A percentile compares a stretch with the other conserved stretches of the same genome.
These are phyloP conservation scores for Alisma plantagoaquatica DNA, from an alignment of 106 monocot species.

Conservation along the genomic window DNA sequence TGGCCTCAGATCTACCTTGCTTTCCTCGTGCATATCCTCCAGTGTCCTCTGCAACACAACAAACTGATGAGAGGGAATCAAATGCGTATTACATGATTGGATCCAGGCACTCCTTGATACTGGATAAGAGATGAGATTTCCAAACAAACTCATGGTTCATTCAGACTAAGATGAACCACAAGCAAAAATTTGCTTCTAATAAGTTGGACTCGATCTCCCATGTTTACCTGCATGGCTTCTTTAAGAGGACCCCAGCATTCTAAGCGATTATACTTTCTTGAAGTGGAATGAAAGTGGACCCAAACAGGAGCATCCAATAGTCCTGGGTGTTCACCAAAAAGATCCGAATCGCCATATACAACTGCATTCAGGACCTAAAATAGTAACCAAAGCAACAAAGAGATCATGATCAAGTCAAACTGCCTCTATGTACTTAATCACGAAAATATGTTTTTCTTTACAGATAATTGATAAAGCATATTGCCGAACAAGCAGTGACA, in stretches of 20 bases:
- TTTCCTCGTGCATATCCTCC: conserved; percentile 8
- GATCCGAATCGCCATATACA: conserved; percentile 60
- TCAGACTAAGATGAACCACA: neutral
- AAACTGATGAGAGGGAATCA: neutral
- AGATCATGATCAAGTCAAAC: neutral
- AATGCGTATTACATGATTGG: neutral
- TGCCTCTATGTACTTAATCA: neutral
- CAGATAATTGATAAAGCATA: neutral
- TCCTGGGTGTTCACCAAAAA: conserved; percentile 60
- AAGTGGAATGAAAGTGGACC: conserved; percentile 85
- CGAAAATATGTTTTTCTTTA: neutral
- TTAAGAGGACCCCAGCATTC: conserved; percentile 96
- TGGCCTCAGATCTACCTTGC: conserved; percentile 11
- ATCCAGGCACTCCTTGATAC: neutral
- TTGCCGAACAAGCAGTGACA: neutral
- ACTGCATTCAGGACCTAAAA: conserved; percentile 85
- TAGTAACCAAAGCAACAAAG: neutral
- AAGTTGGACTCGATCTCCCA: no score
- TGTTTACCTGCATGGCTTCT: conserved; percentile 67
- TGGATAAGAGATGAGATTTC: neutral
- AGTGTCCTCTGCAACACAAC: conserved; percentile 35
- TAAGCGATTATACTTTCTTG: conserved; percentile 58
- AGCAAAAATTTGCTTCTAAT: neutral
- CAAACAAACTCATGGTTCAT: neutral
- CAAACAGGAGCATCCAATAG: conserved; percentile 66